Conservation (phyloP, 176 grass and related monocot species). For the Zea mays region Zm-B73-REFERENCE-NAM-5.0 NC_050102.1:47470501-47471000, state of each 20-base stretch:
- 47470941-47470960: not conserved
- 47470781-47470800: conserved; percentile 45
- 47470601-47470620: too few relatives aligned
- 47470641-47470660: too few relatives aligned
- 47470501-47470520: too few relatives aligned
- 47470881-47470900: conserved; percentile 39
- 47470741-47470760: conserved; percentile 29
- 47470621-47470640: too few relatives aligned
- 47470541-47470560: too few relatives aligned
- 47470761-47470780: conserved; percentile 39
- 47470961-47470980: not conserved
- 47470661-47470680: too few relatives aligned
- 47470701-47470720: conserved; percentile 27
- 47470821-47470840: not conserved
- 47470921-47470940: not conserved
- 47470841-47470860: not conserved
- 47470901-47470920: not conserved
- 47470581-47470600: too few relatives aligned
- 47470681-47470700: not conserved
- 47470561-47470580: too few relatives aligned
- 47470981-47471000: not conserved
- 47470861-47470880: not conserved
- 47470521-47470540: too few relatives aligned
- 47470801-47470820: not conserved
- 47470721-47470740: not conserved